A percentile compares a stretch with the other conserved stretches of the same genome.
These are phyloP conservation scores for Coprinopsis cinerea DNA, from an alignment of 768 basidiomycete genomes.

Conservation along the genomic window DNA sequence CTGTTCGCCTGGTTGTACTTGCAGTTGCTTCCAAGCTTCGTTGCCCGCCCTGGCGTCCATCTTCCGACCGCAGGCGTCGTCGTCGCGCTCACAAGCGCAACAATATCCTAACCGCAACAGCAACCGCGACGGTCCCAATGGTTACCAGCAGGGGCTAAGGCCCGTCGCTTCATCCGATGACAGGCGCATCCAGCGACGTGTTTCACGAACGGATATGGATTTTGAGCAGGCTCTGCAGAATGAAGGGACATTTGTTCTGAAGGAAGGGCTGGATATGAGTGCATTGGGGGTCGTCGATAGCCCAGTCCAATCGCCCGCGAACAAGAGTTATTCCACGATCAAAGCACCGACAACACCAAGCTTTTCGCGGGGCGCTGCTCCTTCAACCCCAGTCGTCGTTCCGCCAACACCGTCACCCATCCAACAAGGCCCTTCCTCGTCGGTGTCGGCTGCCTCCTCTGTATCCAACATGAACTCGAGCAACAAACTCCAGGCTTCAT, in stretches of 20 bases:
- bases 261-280: constrained; percentile 67
- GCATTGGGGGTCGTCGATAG: constrained; percentile 50
- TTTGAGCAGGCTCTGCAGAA: constrained; percentile 72
- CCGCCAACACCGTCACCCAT: constrained; percentile 62
- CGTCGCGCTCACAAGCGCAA: constrained; percentile 9
- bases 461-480: constrained; percentile 11
- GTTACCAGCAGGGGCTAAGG: constrained; percentile 29
- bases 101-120: constrained; percentile 9
- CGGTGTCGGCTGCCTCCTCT: constrained; percentile 11
- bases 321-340: constrained; percentile 9
- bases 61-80: constrained; percentile 43
- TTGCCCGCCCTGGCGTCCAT: constrained; percentile 58
- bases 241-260: constrained; percentile 62
- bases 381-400: constrained; percentile 55
- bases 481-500: constrained; percentile 16
- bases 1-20: not conserved
- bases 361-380: constrained; percentile 23
- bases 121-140: not conserved
- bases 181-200: constrained; percentile 40
- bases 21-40: not conserved
- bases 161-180: constrained; percentile 52
- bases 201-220: constrained; percentile 72
- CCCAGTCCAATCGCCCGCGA: constrained; percentile 27
- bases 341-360: constrained; percentile 4
- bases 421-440: constrained; percentile 14